Percentiles rank a stretch among this genome's conserved stretches.
These are phyloP conservation scores for Fallopia convolvulus DNA, from an alignment of 148 eudicot genomes.

Conservation along the genomic window DNA sequence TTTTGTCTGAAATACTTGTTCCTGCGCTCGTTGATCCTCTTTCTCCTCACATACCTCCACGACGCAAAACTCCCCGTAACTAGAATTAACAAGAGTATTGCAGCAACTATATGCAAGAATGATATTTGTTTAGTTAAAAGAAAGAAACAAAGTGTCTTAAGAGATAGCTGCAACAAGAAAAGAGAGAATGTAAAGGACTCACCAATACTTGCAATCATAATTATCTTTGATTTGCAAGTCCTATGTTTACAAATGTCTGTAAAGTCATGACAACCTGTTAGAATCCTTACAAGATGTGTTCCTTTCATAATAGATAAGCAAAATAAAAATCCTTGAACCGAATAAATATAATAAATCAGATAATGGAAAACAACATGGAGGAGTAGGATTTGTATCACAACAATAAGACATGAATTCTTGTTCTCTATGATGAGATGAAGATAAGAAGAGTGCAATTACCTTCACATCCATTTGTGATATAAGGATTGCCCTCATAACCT, in stretches of 20 bases:
- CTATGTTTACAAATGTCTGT: slow-evolving; percentile 4
- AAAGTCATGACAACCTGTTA: not conserved
- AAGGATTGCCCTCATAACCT: not conserved
- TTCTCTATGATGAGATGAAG: no score
- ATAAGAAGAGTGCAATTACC: no score
- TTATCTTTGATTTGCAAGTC: not conserved
- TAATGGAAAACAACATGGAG: no score
- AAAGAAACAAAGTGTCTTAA: not conserved
- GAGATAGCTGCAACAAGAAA: no score
- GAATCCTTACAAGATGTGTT: no score
- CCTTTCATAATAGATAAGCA: no score
- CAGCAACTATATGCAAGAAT: not conserved
- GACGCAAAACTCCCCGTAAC: not conserved
- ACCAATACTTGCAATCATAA: slow-evolving; percentile 6
- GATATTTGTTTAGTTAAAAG: not conserved
- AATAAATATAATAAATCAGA: no score
- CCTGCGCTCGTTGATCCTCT: not conserved
- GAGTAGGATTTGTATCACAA: no score
- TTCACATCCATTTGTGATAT: no score
- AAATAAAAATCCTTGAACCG: no score
- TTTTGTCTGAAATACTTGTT: slow-evolving; percentile 4
- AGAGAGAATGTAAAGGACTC: not conserved
- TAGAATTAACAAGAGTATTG: not conserved
- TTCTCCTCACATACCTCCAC: not conserved
- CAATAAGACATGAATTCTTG: no score